Evolutionary conservation across 768 basidiomycete genomes (phyloP).

Genomic region (Lactarius hengduanensis): DNA sequence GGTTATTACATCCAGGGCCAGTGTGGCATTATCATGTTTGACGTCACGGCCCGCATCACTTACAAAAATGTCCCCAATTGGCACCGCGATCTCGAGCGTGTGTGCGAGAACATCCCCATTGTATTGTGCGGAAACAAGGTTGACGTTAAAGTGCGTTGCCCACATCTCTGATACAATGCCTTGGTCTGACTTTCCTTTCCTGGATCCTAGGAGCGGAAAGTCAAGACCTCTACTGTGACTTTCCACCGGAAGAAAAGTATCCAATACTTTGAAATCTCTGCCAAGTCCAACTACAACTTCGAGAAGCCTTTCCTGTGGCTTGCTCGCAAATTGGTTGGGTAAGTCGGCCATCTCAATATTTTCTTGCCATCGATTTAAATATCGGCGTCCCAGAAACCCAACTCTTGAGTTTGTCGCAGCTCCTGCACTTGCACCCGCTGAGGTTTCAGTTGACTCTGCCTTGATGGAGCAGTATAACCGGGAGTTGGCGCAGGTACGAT

Average conservation of each 20-base stretch:
- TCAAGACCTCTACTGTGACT: conserved; percentile 97
- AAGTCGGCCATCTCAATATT: conserved; percentile 34
- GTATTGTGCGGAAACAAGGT: conserved; percentile 99
- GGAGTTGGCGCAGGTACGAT: conserved; percentile 68
- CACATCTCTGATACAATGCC: neutral
- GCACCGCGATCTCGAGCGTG: conserved; percentile 99
- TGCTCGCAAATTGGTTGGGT: conserved; percentile 97
- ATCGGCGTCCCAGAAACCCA: conserved; percentile 57
- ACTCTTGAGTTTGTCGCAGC: conserved; percentile 94
- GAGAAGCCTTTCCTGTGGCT: conserved; percentile 99
- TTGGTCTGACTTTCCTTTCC: conserved; percentile 15
- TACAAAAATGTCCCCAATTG: conserved; percentile 99
- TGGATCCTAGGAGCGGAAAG: conserved; percentile 86
- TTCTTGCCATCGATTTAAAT: neutral
- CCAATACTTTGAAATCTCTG: conserved; percentile 99
- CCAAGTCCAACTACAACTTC: conserved; percentile 99
- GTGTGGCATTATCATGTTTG: conserved; percentile 99
- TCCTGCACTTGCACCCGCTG: conserved; percentile 91
- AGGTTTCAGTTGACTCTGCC: conserved; percentile 75
- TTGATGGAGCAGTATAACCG: conserved; percentile 78
- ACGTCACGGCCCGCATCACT: conserved; percentile 98
- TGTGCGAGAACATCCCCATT: conserved; percentile 99
- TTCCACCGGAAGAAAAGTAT: conserved; percentile 99
- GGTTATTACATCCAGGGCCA: conserved; percentile 98
- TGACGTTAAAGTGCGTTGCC: conserved; percentile 86